Base-by-base conservation (phyloP, 2,329 filamentous ascomycete species). In the Cladosporium austrohemisphaericum region DNA sequence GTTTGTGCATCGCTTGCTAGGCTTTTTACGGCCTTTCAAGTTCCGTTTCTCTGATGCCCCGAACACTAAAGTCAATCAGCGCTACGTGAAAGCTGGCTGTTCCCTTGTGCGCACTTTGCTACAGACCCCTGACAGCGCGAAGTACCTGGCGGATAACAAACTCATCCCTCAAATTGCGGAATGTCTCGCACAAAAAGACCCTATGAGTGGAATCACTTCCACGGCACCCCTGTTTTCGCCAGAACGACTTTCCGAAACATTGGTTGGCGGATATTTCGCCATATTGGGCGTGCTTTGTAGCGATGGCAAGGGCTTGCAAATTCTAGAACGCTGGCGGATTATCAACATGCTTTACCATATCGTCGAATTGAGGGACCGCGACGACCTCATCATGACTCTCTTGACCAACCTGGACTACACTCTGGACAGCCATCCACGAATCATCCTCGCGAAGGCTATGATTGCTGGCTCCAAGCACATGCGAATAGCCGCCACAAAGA, bases 331-430 rank as follows among this genome's bases (percentile, higher is more conserved):
- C 60, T 97, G 93, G 92, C 88, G 90, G 60, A 94, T 98, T 78
- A 91, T 96, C 71, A 97, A 97, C 68, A 98, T 98, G 89, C 94
- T 97, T 77, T 98, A 98, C 65, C 93, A 97, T 68, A 95, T 98
- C 53, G 80, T 96, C 51, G 92, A 97, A 63, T 76, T 95, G 36
- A 89, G 87, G 60, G 86, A 93, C 67, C 85, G 93, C 2, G 89
- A 92, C 37, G 93, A 98, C 65, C 75, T 98, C 52, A 89, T 97
- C 65, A 89, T 91, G 64, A 78, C 92, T 8, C 78, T 98, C 25
- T 77, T 98, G 7, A 85, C 86, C 41, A 93, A 91, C 61, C 91
- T 98, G 69, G 92, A 98, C 69, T 98, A 95, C 65, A 86, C 84
- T 16, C 74, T 94, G 19, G 72, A 75, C 52, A 92, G 91, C 1